These are phyloP conservation scores for Xylogone sp. DNA, from an alignment of 2,329 filamentous ascomycete genomes.

Conservation along the genomic window DNA sequence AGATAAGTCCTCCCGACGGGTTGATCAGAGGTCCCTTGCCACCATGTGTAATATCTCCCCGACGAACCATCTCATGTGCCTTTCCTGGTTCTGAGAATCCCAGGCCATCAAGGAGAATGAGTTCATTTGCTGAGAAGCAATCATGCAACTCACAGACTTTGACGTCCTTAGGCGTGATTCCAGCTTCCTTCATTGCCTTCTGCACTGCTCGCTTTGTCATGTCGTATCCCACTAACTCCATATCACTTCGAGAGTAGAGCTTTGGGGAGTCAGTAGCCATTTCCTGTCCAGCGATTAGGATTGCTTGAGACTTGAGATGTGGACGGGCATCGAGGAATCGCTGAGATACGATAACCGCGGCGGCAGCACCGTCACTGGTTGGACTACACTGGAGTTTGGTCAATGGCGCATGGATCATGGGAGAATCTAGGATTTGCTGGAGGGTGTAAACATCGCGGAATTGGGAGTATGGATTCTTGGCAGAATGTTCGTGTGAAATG, in stretches of 20 bases:
- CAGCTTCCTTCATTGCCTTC: constrained; percentile 67
- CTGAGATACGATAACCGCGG: constrained; percentile 81
- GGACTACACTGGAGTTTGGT: constrained; percentile 96
- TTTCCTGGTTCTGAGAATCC: constrained; percentile 73
- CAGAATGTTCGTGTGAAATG: constrained; percentile 83
- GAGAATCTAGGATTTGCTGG: constrained; percentile 69
- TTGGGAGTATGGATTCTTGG: constrained; percentile 88
- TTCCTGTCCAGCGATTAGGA: constrained; percentile 80
- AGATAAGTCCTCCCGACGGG: constrained; percentile 87
- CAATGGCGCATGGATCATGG: constrained; percentile 76
- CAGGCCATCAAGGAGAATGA: constrained; percentile 81
- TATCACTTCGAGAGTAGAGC: constrained; percentile 73
- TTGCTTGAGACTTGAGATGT: constrained; percentile 70
- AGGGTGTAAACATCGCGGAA: constrained; percentile 86
- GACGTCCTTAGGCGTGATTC: constrained; percentile 62
- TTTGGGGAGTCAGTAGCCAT: constrained; percentile 74
- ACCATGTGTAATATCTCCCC: constrained; percentile 85
- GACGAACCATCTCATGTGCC: constrained; percentile 82
- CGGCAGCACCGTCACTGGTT: constrained; percentile 84
- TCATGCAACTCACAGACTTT: constrained; percentile 89
- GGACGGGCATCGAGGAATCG: constrained; percentile 79
- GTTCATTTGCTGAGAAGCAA: constrained; percentile 91
- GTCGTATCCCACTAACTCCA: constrained; percentile 81
- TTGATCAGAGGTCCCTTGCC: constrained; percentile 69
- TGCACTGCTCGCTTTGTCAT: constrained; percentile 71